Conservation (phyloP, 2,329 filamentous ascomycete genomes). For the Metarhizium album region DNA sequence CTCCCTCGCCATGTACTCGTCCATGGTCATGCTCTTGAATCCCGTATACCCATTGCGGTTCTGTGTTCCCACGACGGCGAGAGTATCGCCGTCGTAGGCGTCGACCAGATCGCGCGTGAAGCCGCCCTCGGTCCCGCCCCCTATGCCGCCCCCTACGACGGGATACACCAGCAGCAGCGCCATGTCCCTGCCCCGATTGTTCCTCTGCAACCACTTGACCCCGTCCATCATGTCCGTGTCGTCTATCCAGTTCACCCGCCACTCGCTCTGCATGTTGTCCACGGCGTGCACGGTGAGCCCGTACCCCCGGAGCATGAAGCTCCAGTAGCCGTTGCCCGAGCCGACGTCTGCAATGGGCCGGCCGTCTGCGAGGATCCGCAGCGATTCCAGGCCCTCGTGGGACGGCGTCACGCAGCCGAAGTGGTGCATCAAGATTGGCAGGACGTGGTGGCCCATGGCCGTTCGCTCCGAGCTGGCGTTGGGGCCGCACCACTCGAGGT, state of each 20-base stretch:
- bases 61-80: slow-evolving; percentile 66
- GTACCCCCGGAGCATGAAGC: slow-evolving; percentile 54
- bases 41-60: slow-evolving; percentile 65
- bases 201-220: slow-evolving; percentile 41
- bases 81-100: slow-evolving; percentile 50
- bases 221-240: slow-evolving; percentile 57
- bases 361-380: slow-evolving; percentile 43
- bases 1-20: slow-evolving; percentile 53
- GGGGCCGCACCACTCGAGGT: slow-evolving; percentile 56
- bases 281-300: slow-evolving; percentile 46
- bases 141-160: slow-evolving; percentile 52
- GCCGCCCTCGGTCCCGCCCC: slow-evolving; percentile 47
- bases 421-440: slow-evolving; percentile 68
- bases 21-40: slow-evolving; percentile 52
- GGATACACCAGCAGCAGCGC: slow-evolving; percentile 65
- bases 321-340: slow-evolving; percentile 67
- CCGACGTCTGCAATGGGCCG: slow-evolving; percentile 54
- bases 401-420: slow-evolving; percentile 64
- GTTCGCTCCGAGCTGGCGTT: slow-evolving; percentile 38
- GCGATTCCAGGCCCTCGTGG: slow-evolving; percentile 52
- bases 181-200: slow-evolving; percentile 38
- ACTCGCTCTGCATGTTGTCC: slow-evolving; percentile 57
- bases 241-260: slow-evolving; percentile 56
- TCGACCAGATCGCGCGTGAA: slow-evolving; percentile 54
- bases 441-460: slow-evolving; percentile 52